phyloP scores from a whole-genome alignment of 306 rosid genomes.

The Begonia fuchsioides region DNA sequence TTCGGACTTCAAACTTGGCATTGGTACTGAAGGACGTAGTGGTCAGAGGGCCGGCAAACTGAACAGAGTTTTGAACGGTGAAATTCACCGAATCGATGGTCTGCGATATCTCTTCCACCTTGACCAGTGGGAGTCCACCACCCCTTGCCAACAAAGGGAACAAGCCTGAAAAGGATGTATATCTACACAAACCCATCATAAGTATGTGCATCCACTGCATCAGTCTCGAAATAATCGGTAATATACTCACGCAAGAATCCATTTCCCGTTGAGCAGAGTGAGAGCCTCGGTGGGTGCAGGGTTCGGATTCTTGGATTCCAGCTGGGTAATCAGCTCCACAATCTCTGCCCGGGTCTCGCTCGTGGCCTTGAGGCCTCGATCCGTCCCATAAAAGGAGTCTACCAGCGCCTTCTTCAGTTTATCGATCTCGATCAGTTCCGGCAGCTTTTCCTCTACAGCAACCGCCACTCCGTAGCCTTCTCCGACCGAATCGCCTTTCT shows the following conservation, averaged over 20 bases:
- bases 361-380: constrained; percentile 57
- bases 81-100: constrained; percentile 57
- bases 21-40: constrained; percentile 67
- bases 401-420: constrained; percentile 61
- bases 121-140: constrained; percentile 34
- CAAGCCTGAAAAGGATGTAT: constrained; percentile 70
- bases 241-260: constrained; percentile 72
- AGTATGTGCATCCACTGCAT: too few species aligned
- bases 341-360: constrained; percentile 85
- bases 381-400: constrained; percentile 60
- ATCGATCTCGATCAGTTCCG: constrained; percentile 27
- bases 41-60: constrained; percentile 64
- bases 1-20: constrained; percentile 67
- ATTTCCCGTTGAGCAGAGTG: constrained; percentile 69
- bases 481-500: constrained; percentile 14
- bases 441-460: constrained; percentile 18
- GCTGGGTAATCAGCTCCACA: constrained; percentile 70
- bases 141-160: constrained; percentile 69
- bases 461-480: constrained; percentile 16
- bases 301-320: constrained; percentile 69
- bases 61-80: constrained; percentile 70
- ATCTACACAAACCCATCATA: constrained; percentile 24
- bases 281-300: constrained; percentile 86
- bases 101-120: constrained; percentile 83
- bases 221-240: not conserved